Evolutionary conservation across 2,329 filamentous ascomycete genomes (phyloP), one percentile per base, ranked within the genome.

Genomic region (Ophiostoma australiae): DNA sequence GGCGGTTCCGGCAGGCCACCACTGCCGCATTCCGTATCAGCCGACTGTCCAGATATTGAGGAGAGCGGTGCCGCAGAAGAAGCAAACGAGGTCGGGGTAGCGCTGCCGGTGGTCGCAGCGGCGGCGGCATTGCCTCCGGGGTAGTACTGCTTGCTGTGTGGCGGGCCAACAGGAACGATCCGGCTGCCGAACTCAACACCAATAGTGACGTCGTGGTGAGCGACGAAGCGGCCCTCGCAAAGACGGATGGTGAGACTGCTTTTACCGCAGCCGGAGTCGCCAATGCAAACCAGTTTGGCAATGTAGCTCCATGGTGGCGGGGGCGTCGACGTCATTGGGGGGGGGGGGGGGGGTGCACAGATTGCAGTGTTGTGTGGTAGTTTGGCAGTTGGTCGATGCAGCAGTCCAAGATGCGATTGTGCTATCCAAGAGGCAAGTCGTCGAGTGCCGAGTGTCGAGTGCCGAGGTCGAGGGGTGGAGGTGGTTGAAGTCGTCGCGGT

Each of bases 221-320:
- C 88, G 70, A 92, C 93, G 84, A 98, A 97, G 80, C 94, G 92
- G 77, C 94, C 94, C 85, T 97, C 94, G 83, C 94, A 97, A 74
- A 98, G 91, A 74, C 94, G 92, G 79, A 97, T 94, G 71, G 94
- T 97, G 76, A 97, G 88, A 81, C 92, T 88, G 73, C 93, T 97
- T 85, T 99, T 99, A 78, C 95, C 95, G 79, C 93, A 97, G 79
- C 94, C 95, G 66, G 91, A 95, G 83, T 98, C 95, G 80, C 95
- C 95, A 78, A 99, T 93, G 83, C 93, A 97, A 78, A 98, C 94
- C 77, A 99, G 92, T 82, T 99, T 99, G 80, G 94, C 94, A 79
- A 98, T 99, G 84, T 96, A 98, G 84, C 98, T 93, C 94, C 94
- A 98, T 81, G 93, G 90, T 77, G 89, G 86, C 27, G 73, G 72